These are phyloP conservation scores for Biscogniauxia mediterranea DNA, from an alignment of 2,329 filamentous ascomycete genomes.

Conservation along the genomic window DNA sequence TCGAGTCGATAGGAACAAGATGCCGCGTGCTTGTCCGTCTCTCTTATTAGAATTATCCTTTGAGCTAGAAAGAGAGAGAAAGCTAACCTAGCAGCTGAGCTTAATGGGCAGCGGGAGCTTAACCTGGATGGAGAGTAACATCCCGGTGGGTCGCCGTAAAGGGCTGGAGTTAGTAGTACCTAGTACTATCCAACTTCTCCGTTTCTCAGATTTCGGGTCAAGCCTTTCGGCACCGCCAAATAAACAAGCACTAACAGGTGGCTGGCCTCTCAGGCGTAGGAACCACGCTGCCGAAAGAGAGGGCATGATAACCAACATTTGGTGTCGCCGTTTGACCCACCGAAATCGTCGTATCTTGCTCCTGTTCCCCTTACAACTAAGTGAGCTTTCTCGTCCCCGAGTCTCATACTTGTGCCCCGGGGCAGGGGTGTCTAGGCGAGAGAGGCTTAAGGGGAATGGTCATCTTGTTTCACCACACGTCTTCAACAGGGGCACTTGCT, in stretches of 20 bases:
- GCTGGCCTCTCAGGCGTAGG: background rate
- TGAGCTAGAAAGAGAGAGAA: background rate
- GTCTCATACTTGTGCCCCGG: slow-evolving; percentile 26
- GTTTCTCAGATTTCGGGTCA: background rate
- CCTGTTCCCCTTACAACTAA: slow-evolving; percentile 24
- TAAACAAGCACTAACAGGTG: background rate
- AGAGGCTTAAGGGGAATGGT: slow-evolving; percentile 20
- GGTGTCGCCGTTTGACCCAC: slow-evolving; percentile 28
- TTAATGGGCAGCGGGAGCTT: background rate
- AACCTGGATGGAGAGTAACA: background rate
- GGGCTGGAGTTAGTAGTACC: background rate
- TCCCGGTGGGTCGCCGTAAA: background rate
- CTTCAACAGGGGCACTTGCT: slow-evolving; percentile 19
- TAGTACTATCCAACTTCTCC: background rate
- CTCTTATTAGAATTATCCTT: slow-evolving; percentile 15
- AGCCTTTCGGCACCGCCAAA: background rate
- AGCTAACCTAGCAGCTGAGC: background rate
- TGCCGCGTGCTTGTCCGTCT: slow-evolving; percentile 1
- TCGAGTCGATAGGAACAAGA: slow-evolving; percentile 5
- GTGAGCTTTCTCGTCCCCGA: slow-evolving; percentile 19
- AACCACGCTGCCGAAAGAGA: background rate
- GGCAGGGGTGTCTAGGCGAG: slow-evolving; percentile 24
- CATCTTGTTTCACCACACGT: slow-evolving; percentile 26
- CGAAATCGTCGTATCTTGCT: slow-evolving; percentile 17
- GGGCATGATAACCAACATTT: slow-evolving; percentile 9